Percentiles rank a stretch among this genome's conserved stretches.
phyloP scores from a whole-genome alignment of 805 yeast species.

The Candida peoriensis region DNA sequence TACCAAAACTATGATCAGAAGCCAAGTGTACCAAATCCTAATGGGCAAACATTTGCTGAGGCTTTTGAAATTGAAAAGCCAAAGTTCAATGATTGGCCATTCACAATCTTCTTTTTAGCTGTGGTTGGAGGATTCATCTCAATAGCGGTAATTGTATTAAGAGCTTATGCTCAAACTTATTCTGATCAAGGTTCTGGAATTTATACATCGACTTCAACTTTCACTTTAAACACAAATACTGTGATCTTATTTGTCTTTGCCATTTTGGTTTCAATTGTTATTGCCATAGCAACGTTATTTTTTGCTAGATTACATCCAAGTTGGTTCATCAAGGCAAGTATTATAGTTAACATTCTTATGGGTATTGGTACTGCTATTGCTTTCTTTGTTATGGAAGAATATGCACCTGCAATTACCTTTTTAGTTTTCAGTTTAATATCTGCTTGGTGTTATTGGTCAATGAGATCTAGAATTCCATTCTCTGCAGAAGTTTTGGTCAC shows the following conservation, averaged over 20 bases:
- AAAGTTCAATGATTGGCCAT: constrained; percentile 66
- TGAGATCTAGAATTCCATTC: constrained; percentile 67
- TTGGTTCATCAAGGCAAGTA: constrained; percentile 62
- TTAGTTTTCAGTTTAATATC: constrained; percentile 58
- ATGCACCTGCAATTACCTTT: constrained; percentile 77
- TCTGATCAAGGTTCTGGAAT: constrained; percentile 58
- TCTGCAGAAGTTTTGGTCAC: constrained; percentile 65
- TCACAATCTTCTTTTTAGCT: constrained; percentile 47
- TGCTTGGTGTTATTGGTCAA: constrained; percentile 69
- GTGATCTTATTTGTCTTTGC: constrained; percentile 65
- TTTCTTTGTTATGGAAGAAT: constrained; percentile 62
- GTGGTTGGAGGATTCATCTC: constrained; percentile 63
- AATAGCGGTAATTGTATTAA: constrained; percentile 62
- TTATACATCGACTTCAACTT: constrained; percentile 45
- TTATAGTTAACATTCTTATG: constrained; percentile 58
- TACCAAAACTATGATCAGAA: constrained; percentile 19
- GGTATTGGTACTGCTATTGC: constrained; percentile 76
- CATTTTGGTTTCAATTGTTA: constrained; percentile 51
- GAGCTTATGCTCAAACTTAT: constrained; percentile 54
- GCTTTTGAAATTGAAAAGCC: constrained; percentile 65
- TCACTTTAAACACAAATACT: constrained; percentile 71
- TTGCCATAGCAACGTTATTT: constrained; percentile 50
- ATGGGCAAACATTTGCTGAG: constrained; percentile 51
- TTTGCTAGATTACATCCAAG: constrained; percentile 63
- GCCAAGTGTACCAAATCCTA: constrained; percentile 32